A percentile compares a stretch with the other conserved stretches of the same genome.
phyloP scores from a whole-genome alignment of 2,329 filamentous ascomycete genomes.

The Helotiales sp. region DNA sequence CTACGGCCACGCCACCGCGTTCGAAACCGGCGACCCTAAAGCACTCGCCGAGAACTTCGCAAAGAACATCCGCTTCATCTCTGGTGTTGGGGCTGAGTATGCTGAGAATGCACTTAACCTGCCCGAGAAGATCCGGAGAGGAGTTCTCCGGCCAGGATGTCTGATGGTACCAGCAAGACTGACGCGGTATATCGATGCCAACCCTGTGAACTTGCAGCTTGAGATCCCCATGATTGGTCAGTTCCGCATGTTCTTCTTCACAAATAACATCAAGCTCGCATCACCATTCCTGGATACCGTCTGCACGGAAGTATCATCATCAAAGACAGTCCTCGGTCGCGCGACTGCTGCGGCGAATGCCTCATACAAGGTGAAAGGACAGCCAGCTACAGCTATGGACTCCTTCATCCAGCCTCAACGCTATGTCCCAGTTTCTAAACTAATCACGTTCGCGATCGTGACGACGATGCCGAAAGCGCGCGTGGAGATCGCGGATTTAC shows the following conservation, averaged over 20 bases:
- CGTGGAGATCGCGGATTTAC: constrained; percentile 70
- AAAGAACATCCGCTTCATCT: constrained; percentile 75
- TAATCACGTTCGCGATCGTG: constrained; percentile 73
- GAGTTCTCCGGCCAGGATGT: constrained; percentile 47
- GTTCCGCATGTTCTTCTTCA: constrained; percentile 76
- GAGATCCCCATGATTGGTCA: constrained; percentile 80
- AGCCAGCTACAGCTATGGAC: constrained; percentile 63
- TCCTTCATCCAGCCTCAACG: constrained; percentile 69
- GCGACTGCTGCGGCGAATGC: constrained; percentile 62
- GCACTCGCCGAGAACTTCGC: constrained; percentile 71
- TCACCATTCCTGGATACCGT: constrained; percentile 64
- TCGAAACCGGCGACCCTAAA: constrained; percentile 64
- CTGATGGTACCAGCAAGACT: constrained; percentile 67
- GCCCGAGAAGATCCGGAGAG: constrained; percentile 53
- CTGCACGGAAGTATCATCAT: constrained; percentile 57
- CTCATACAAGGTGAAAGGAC: constrained; percentile 66
- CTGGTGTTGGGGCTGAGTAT: constrained; percentile 73
- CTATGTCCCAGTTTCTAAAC: constrained; percentile 69
- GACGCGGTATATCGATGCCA: constrained; percentile 76
- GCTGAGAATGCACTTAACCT: constrained; percentile 65
- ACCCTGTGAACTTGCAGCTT: constrained; percentile 77
- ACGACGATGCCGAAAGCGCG: constrained; percentile 67
- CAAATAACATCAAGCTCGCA: constrained; percentile 62
- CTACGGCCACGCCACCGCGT: constrained; percentile 60
- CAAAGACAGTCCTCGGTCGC: constrained; percentile 61